These are phyloP conservation scores for Cucurbita moschata DNA, from an alignment of 306 rosid species.

Conservation along the genomic window DNA sequence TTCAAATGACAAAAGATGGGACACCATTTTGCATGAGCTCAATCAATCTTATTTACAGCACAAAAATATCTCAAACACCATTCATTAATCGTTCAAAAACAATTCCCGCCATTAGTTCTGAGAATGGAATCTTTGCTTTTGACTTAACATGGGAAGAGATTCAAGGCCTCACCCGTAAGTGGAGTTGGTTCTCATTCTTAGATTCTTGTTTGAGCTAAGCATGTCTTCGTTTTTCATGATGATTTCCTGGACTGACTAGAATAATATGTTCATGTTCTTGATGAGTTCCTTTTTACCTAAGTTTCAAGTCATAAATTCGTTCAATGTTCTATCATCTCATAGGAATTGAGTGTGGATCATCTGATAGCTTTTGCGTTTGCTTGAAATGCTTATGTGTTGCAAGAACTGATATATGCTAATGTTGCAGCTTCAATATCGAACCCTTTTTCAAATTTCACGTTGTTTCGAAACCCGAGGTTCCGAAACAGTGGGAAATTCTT, in stretches of 20 bases:
- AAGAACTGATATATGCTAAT: background rate
- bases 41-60: conserved; percentile 62
- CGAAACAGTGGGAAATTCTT: conserved; percentile 27
- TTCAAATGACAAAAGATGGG: conserved; percentile 71
- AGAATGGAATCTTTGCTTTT: conserved; percentile 59
- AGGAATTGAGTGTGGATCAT: background rate
- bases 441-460: conserved; percentile 15
- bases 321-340: background rate
- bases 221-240: background rate
- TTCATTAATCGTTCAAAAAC: conserved; percentile 17
- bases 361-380: background rate
- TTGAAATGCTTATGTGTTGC: background rate
- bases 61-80: conserved; percentile 31
- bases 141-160: conserved; percentile 55
- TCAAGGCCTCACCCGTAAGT: conserved; percentile 53
- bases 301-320: background rate
- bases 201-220: background rate
- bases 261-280: background rate
- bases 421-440: conserved; percentile 51
- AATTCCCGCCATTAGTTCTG: conserved; percentile 35
- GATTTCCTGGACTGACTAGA: background rate
- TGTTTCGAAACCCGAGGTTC: conserved; percentile 51
- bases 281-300: background rate
- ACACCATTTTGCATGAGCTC: conserved; percentile 58
- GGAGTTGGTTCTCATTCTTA: conserved; percentile 9